phyloP scores from a whole-genome alignment of 2,329 filamentous ascomycete species.

The Xylariales sp. region DNA sequence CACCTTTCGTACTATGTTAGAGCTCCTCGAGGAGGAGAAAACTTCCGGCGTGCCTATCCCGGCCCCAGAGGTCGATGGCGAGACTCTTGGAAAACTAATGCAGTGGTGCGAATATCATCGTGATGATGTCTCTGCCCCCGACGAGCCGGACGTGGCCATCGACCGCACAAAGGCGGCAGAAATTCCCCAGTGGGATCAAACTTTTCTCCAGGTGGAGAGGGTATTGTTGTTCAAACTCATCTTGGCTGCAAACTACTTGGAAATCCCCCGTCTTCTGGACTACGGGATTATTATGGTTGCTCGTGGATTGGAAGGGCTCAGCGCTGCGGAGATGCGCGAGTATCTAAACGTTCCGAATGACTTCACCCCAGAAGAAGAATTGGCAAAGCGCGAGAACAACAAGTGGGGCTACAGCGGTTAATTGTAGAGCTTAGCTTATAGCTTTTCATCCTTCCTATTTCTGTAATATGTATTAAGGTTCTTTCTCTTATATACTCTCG shows the following conservation, averaged over 20 bases:
- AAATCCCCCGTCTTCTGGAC: conserved; percentile 18
- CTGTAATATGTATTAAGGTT: no score
- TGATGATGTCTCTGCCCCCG: neutral
- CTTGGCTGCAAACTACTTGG: conserved; percentile 14
- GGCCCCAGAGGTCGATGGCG: conserved; percentile 9
- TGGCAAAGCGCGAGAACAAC: neutral
- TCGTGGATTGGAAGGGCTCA: neutral
- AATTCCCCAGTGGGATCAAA: neutral
- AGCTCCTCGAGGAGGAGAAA: conserved; percentile 7
- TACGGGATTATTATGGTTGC: neutral
- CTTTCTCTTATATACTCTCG: no score
- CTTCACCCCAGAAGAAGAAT: neutral
- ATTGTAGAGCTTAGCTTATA: no score
- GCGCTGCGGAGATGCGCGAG: neutral
- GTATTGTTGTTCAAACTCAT: neutral
- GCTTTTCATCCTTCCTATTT: no score
- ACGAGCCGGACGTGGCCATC: neutral
- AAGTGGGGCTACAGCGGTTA: neutral
- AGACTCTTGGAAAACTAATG: conserved; percentile 11
- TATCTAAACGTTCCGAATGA: conserved; percentile 23
- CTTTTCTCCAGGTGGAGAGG: neutral
- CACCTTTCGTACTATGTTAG: conserved; percentile 2
- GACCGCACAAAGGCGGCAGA: neutral
- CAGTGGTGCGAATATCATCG: conserved; percentile 32
- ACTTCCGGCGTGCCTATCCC: conserved; percentile 18